phyloP scores from a whole-genome alignment of 208 protist genomes.

The Trypanosoma theileri region DNA sequence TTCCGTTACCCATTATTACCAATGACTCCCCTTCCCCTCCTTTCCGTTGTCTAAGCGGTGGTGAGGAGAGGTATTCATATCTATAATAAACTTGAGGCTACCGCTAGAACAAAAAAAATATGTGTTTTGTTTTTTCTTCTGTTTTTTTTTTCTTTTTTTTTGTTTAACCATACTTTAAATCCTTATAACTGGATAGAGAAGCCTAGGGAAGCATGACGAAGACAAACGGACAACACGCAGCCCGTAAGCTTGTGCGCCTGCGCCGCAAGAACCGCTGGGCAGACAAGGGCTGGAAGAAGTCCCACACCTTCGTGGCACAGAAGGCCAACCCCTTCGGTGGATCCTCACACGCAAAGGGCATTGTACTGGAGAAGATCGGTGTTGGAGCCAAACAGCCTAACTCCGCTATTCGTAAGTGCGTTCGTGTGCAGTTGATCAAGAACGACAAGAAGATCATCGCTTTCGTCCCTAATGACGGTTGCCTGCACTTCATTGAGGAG shows the following conservation, averaged over 20 bases:
- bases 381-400: conserved; percentile 99
- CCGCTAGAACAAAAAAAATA: too few species aligned
- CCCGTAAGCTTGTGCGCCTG: conserved; percentile 95
- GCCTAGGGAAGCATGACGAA: conserved; percentile 87
- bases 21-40: too few species aligned
- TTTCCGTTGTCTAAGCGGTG: too few species aligned
- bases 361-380: conserved; percentile 99
- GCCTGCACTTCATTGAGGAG: conserved; percentile 99
- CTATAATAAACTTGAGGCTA: too few species aligned
- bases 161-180: conserved; percentile 17
- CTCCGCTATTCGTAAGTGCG: conserved; percentile 99
- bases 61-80: too few species aligned
- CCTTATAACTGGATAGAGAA: conserved; percentile 11
- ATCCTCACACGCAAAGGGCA: conserved; percentile 99
- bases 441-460: conserved; percentile 99
- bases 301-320: conserved; percentile 92
- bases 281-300: conserved; percentile 98
- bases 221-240: conserved; percentile 96
- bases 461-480: conserved; percentile 99
- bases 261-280: conserved; percentile 96
- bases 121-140: conserved; percentile 23
- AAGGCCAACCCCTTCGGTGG: conserved; percentile 98
- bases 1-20: too few species aligned
- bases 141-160: conserved; percentile 17
- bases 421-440: conserved; percentile 99